Conservation (phyloP, 495 filamentous ascomycete genomes). For the Entonaema liquescens region DNA sequence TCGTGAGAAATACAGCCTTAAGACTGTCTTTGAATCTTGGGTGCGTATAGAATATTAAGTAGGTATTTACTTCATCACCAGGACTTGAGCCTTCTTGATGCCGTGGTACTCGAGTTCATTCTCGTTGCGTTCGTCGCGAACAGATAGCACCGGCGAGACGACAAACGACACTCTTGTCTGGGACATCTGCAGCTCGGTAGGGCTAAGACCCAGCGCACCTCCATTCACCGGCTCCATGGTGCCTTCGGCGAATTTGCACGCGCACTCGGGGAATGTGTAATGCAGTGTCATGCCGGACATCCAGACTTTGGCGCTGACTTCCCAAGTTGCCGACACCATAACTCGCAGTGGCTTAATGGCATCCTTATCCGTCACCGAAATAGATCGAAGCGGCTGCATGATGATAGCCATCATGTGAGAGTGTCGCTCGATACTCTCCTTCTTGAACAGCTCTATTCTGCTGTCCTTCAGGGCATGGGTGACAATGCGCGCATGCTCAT, state of each 20-base stretch:
- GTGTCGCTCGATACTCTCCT: constrained; percentile 27
- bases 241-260: constrained; percentile 35
- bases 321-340: constrained; percentile 40
- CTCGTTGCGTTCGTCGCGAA: constrained; percentile 48
- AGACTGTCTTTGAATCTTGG: no score
- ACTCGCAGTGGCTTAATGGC: constrained; percentile 22
- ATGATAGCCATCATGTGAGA: constrained; percentile 30
- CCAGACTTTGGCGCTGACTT: constrained; percentile 47
- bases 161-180: constrained; percentile 49
- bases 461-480: constrained; percentile 7
- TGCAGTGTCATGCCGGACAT: constrained; percentile 47
- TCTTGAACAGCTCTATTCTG: constrained; percentile 12
- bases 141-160: constrained; percentile 46
- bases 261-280: constrained; percentile 47
- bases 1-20: background rate
- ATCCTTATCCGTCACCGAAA: constrained; percentile 8
- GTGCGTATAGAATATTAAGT: no score
- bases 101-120: constrained; percentile 29
- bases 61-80: constrained; percentile 38
- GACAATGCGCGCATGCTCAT: constrained; percentile 40
- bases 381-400: constrained; percentile 32
- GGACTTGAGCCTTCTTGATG: constrained; percentile 44
- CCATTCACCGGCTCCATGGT: constrained; percentile 45
- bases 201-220: constrained; percentile 8
- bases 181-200: constrained; percentile 41